Base-by-base conservation (phyloP, 768 basidiomycete species). In the Suillus bovinus region DNA sequence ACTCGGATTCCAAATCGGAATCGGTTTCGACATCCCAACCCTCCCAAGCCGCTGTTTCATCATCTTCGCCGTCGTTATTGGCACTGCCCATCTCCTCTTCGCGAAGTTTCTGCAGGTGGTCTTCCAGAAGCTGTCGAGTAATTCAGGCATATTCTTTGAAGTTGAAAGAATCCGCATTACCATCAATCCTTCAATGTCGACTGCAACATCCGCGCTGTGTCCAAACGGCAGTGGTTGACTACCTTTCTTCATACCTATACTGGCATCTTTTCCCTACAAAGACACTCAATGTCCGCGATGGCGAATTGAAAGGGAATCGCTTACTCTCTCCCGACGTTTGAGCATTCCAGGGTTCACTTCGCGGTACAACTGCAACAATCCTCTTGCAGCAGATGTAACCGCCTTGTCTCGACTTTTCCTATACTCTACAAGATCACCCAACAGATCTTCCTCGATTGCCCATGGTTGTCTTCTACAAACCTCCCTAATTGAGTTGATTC, bases 321-420 rank as follows among this genome's bases (percentile, higher is more conserved):
- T 58, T 65, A 93, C 92, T 68, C 95, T 78, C 71, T 99, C 96
- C 61, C 93, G 81, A 65, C 87, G 81, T 75, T 94, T 96, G 68
- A 99, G 80, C 84, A 99, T 84, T 8, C 86, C 88, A 2, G 97
- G 97, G 73, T 98, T 97, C 62, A 96, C 91, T 69, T 99, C 96
- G n/a, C 97, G 82, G 78, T 92, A 99, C 17, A 99, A 79, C 71
- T 91, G 92, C 58, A 99, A 76, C 53, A 99, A 72, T 16, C 94
- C 92, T 31, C 97, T 81, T 3, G 93, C 89, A 50, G 92, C 94
- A n/a, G 92, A 86, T 8, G 90, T 88, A 47, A 97, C 94, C 1
- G 90, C 84, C 79, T 98, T 99, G 76, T 98, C 97, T 68, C 89
- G 86, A 69, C 94, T 96, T 79, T 97, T 99, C 71, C 89, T 82